Evolutionary conservation across 2,329 filamentous ascomycete genomes (phyloP).

Genomic region (Phaeosphaeria sp.): DNA sequence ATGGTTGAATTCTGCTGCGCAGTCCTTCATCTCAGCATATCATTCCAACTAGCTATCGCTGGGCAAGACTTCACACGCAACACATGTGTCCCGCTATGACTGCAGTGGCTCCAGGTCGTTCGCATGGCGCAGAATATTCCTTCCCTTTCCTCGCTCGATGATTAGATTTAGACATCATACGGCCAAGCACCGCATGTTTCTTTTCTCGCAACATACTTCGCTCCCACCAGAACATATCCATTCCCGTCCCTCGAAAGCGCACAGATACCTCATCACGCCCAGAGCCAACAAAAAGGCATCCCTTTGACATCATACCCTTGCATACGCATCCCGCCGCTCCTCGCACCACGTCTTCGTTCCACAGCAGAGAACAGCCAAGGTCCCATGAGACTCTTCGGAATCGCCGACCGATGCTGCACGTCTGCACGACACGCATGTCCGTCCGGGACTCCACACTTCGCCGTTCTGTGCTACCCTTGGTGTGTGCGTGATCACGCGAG

Average conservation of each 20-base stretch:
- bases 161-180: neutral
- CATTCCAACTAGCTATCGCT: too few species aligned
- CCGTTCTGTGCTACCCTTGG: neutral
- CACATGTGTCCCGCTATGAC: too few species aligned
- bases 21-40: too few species aligned
- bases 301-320: neutral
- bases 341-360: neutral
- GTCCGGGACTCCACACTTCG: neutral
- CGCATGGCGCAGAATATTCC: too few species aligned
- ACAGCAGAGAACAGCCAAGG: neutral
- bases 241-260: neutral
- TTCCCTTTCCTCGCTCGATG: neutral
- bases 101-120: too few species aligned
- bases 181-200: neutral
- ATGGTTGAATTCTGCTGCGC: too few species aligned
- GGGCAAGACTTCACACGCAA: too few species aligned
- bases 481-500: neutral
- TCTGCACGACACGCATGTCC: neutral
- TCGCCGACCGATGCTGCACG: neutral
- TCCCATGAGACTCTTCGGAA: neutral
- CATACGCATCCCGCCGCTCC: neutral
- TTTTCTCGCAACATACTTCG: neutral
- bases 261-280: neutral
- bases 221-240: neutral
- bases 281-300: neutral